Percentiles rank a stretch among this genome's conserved stretches.
phyloP scores from a whole-genome alignment of 805 yeast genomes.

The Ogataea trehaloabstinens region DNA sequence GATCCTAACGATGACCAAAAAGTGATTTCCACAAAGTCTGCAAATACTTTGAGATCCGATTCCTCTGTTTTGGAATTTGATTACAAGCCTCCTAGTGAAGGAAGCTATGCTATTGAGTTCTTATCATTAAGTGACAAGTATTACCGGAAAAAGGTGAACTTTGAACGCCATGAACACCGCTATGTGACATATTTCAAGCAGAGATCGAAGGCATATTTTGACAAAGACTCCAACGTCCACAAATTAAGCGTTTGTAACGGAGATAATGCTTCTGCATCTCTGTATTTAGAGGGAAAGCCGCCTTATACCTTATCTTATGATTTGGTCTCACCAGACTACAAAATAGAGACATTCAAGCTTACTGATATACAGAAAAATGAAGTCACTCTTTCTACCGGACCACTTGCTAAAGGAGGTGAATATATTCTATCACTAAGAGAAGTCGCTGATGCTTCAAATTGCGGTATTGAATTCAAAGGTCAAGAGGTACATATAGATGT shows the following conservation, averaged over 20 bases:
- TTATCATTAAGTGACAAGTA: slow-evolving; percentile 61
- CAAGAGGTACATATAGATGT: slow-evolving; percentile 67
- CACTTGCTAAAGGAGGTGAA: slow-evolving; percentile 66
- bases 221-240: slow-evolving; percentile 17
- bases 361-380: slow-evolving; percentile 38
- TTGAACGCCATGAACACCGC: slow-evolving; percentile 42
- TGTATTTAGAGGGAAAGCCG: slow-evolving; percentile 70
- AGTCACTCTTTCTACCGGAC: slow-evolving; percentile 51
- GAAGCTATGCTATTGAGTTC: slow-evolving; percentile 75
- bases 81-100: slow-evolving; percentile 78
- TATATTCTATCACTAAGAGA: slow-evolving; percentile 62
- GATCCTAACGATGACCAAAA: slow-evolving; percentile 33
- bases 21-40: slow-evolving; percentile 23
- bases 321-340: slow-evolving; percentile 55
- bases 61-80: slow-evolving; percentile 41
- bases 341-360: slow-evolving; percentile 39
- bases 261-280: slow-evolving; percentile 42
- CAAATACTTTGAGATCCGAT: slow-evolving; percentile 32
- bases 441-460: slow-evolving; percentile 72
- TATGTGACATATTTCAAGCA: slow-evolving; percentile 72
- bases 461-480: slow-evolving; percentile 67
- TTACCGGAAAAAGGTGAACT: slow-evolving; percentile 36
- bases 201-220: slow-evolving; percentile 53
- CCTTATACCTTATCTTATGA: slow-evolving; percentile 76
- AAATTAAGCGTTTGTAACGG: slow-evolving; percentile 31